Base-by-base conservation (phyloP, 495 filamentous ascomycete genomes). In the Podospora fimiseda region DNA sequence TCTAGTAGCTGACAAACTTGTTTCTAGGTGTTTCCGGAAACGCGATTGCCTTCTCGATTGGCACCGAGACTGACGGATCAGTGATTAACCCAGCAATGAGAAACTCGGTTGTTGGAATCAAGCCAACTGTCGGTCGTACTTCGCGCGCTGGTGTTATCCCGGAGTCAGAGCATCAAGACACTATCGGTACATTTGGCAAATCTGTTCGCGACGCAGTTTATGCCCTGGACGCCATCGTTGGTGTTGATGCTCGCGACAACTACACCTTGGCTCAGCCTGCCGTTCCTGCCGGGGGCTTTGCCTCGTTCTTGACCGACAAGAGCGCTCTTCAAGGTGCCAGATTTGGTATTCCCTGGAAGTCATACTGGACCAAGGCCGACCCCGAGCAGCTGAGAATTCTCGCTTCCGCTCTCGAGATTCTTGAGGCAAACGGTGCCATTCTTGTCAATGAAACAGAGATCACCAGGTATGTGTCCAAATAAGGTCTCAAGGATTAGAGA, bases 371-470 rank as follows among this genome's bases (percentile, higher is more conserved):
- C 8, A 66, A 76, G 14, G 82, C 76, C 13, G 72, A 80, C 50
- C 46, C 64, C 11, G 71, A 76, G 24, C 81, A 84, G 63, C 68
- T 79, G 49, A 36, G 70, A 1, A 64, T 71, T 42, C 73, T 89
- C 11, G 60, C 78, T 8, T 66, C 73, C 2, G 66, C 87, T 1
- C 51, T 88, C 16, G 51, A 68, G 0, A 60, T 84, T 43, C 78
- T 88, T 48, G 59, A 76, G 56, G 53, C 62, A 2, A 80, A 82
- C 21, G 86, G 86, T 2, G 86, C 86, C 9, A 82, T 74, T 13
- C 75, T 90, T 37, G 72, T 90, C 61, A 87, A 88, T 58, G 76
- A 75, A 19, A 87, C 83, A 1, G 86, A 90, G 63, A 69, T 89
- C 6, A 80, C 81, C 20, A 70, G 80, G 56, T 77, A 79, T 58